Evolutionary conservation across 768 basidiomycete species (phyloP).

Genomic region (Tulasnella sp.): DNA sequence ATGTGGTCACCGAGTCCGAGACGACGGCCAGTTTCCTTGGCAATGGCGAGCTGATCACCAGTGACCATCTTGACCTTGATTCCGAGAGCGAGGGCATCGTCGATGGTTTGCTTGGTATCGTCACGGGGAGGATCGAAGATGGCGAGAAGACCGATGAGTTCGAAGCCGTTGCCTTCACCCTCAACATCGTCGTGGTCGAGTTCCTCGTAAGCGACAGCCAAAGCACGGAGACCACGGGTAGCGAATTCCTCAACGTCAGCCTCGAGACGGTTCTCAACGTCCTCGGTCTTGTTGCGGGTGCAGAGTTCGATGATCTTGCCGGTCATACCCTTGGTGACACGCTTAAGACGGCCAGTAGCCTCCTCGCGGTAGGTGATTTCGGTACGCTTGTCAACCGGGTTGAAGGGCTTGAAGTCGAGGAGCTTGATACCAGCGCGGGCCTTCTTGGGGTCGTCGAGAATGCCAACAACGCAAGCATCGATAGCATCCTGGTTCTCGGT

Average conservation of each 20-base stretch:
- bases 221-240: conserved; percentile 92
- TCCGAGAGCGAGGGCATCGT: conserved; percentile 93
- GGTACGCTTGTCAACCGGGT: conserved; percentile 98
- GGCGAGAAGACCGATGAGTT: conserved; percentile 93
- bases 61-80: conserved; percentile 99
- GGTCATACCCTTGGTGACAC: conserved; percentile 99
- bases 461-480: conserved; percentile 81
- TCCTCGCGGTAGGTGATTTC: conserved; percentile 98
- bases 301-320: conserved; percentile 98
- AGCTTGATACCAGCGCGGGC: conserved; percentile 94
- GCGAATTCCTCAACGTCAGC: conserved; percentile 96
- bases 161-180: conserved; percentile 93
- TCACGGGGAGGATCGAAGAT: conserved; percentile 98
- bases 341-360: conserved; percentile 93
- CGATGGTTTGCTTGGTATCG: conserved; percentile 98
- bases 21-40: conserved; percentile 98
- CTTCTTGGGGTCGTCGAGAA: conserved; percentile 68
- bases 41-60: conserved; percentile 99
- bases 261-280: conserved; percentile 88
- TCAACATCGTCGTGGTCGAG: conserved; percentile 80
- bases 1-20: conserved; percentile 98
- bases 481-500: conserved; percentile 99
- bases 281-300: conserved; percentile 95
- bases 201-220: conserved; percentile 95
- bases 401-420: conserved; percentile 99